Evolutionary conservation across 148 eudicot species (phyloP).

Genomic region (Polygonum maritimum): DNA sequence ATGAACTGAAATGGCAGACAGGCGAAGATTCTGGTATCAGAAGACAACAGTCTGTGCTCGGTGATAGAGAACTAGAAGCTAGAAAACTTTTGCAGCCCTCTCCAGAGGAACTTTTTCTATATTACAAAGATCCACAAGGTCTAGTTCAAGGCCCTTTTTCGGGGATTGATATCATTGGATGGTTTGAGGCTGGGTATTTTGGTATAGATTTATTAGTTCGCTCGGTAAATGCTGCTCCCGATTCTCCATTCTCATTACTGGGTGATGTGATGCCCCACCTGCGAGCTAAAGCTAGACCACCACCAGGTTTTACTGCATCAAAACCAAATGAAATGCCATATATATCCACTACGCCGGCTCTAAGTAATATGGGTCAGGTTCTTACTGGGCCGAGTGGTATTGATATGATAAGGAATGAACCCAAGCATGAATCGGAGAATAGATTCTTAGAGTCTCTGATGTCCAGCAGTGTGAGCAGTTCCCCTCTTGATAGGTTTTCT

Average conservation of each 20-base stretch:
- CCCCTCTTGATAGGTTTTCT: conserved; percentile 50
- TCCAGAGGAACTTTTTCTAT: conserved; percentile 80
- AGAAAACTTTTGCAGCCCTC: conserved; percentile 38
- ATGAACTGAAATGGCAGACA: conserved; percentile 29
- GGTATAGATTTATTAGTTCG: conserved; percentile 87
- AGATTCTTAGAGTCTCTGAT: conserved; percentile 84
- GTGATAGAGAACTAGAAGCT: conserved; percentile 49
- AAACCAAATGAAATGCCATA: conserved; percentile 48
- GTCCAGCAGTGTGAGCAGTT: conserved; percentile 38
- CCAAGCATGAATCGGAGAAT: conserved; percentile 66
- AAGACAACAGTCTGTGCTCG: conserved; percentile 35
- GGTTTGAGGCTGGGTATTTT: conserved; percentile 98
- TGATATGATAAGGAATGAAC: conserved; percentile 38
- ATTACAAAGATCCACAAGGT: conserved; percentile 90
- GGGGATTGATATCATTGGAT: conserved; percentile 84
- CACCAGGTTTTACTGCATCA: conserved; percentile 73
- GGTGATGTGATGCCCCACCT: conserved; percentile 99
- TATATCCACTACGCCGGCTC: conserved; percentile 32
- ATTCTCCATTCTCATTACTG: conserved; percentile 52
- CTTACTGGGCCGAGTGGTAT: conserved; percentile 30
- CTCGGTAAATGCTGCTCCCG: conserved; percentile 52
- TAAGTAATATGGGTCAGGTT: conserved; percentile 38
- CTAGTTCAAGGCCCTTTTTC: conserved; percentile 89
- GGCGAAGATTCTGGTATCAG: conserved; percentile 36
- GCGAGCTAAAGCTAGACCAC: conserved; percentile 79